Conservation (phyloP, 2,329 filamentous ascomycete genomes). For the Colletotrichum echinochloae region DNA sequence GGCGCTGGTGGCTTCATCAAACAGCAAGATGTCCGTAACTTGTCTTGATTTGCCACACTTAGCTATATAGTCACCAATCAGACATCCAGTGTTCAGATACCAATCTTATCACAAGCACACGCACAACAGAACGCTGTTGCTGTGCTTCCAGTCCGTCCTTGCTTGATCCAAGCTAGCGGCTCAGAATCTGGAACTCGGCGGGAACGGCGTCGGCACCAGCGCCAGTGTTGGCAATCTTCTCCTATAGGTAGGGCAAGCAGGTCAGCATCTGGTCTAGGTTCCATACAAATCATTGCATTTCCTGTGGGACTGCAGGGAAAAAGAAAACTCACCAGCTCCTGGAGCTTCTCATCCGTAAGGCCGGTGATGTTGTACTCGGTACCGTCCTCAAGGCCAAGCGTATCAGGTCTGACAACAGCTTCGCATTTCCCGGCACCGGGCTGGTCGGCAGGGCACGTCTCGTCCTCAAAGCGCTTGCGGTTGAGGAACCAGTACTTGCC, state of each 20-base stretch:
- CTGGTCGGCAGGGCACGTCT: constrained; percentile 29
- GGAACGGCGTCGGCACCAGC: constrained; percentile 28
- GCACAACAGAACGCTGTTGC: neutral
- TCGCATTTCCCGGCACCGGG: constrained; percentile 25
- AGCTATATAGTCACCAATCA: too few relatives aligned
- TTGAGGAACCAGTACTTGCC: constrained; percentile 25
- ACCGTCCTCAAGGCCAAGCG: constrained; percentile 28
- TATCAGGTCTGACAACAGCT: constrained; percentile 17
- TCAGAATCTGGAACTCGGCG: constrained; percentile 20
- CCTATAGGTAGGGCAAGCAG: constrained; percentile 5
- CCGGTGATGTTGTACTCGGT: constrained; percentile 26
- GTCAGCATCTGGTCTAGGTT: constrained; percentile 10
- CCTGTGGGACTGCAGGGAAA: neutral
- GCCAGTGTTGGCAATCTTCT: constrained; percentile 20
- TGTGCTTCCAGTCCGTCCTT: neutral
- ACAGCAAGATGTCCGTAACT: too few relatives aligned
- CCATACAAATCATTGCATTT: neutral
- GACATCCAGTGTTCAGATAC: neutral
- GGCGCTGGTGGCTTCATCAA: too few relatives aligned
- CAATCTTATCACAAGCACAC: neutral
- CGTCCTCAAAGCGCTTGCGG: constrained; percentile 26
- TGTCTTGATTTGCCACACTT: too few relatives aligned
- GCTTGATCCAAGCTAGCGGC: neutral
- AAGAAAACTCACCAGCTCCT: constrained; percentile 16
- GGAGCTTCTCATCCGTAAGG: constrained; percentile 19